Evolutionary conservation across 1,139 yeast species (phyloP).

Genomic region (Hyphopichia wangnamkhiaoensis): DNA sequence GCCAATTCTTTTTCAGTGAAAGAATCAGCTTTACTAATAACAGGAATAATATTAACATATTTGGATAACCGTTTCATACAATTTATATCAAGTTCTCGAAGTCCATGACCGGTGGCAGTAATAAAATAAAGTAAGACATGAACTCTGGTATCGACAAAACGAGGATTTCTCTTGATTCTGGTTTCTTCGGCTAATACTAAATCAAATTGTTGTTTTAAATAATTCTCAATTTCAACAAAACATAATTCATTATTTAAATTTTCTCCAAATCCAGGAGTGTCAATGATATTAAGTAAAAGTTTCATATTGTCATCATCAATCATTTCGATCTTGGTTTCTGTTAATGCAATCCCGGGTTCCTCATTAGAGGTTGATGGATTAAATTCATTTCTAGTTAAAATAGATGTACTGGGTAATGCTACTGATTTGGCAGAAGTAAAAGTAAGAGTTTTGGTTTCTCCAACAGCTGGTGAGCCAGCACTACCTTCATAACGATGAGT

Average conservation of each 20-base stretch:
- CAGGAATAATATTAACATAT: slow-evolving; percentile 85
- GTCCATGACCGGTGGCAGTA: slow-evolving; percentile 77
- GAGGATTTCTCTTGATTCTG: slow-evolving; percentile 82
- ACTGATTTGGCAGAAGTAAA: slow-evolving; percentile 54
- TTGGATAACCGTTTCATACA: slow-evolving; percentile 76
- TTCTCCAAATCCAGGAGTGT: slow-evolving; percentile 81
- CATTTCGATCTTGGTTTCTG: slow-evolving; percentile 69
- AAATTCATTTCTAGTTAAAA: slow-evolving; percentile 43
- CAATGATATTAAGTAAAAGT: slow-evolving; percentile 61
- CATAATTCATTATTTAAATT: slow-evolving; percentile 65
- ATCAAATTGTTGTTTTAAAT: slow-evolving; percentile 87
- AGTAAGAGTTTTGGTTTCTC: slow-evolving; percentile 50
- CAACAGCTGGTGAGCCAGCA: slow-evolving; percentile 15
- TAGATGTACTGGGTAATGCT: slow-evolving; percentile 48
- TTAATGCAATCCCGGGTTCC: slow-evolving; percentile 63
- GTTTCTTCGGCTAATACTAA: slow-evolving; percentile 90
- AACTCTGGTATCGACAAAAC: slow-evolving; percentile 76
- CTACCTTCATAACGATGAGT: slow-evolving; percentile 55
- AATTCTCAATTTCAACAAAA: slow-evolving; percentile 70
- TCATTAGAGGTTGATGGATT: slow-evolving; percentile 47
- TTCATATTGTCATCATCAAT: slow-evolving; percentile 77
- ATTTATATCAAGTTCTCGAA: slow-evolving; percentile 72
- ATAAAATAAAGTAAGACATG: slow-evolving; percentile 72
- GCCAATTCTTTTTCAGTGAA: slow-evolving; percentile 75
- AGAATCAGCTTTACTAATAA: slow-evolving; percentile 84